Conservation (phyloP, 108 stramenopile species). For the Poteriospumella lacustris region DNA sequence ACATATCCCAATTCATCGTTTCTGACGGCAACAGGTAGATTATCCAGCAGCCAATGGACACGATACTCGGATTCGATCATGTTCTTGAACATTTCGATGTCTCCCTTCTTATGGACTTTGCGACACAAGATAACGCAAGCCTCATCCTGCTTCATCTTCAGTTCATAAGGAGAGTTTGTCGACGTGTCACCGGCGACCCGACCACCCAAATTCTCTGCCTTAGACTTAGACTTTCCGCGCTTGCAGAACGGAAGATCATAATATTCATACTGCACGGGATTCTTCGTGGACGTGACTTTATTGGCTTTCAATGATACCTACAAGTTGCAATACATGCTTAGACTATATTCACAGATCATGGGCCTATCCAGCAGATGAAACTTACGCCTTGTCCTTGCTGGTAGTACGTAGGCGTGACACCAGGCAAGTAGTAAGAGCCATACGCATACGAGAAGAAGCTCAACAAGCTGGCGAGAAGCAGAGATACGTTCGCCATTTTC, state of each 20-base stretch:
- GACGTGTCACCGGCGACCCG: background rate
- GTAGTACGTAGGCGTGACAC: background rate
- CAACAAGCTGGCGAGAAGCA: background rate
- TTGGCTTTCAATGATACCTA: constrained; percentile 24
- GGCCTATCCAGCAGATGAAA: background rate
- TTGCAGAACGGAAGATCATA: constrained; percentile 31
- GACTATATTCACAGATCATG: background rate
- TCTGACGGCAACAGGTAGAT: constrained; percentile 58
- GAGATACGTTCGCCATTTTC: too few species aligned
- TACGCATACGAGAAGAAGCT: background rate
- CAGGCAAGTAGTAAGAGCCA: background rate
- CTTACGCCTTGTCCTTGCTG: background rate
- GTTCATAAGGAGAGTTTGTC: constrained; percentile 10
- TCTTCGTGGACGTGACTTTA: constrained; percentile 26
- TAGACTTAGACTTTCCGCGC: background rate
- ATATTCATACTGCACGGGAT: constrained; percentile 24
- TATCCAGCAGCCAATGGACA: constrained; percentile 62
- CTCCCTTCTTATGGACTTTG: constrained; percentile 24
- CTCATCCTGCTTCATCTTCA: constrained; percentile 12
- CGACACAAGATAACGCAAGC: constrained; percentile 25
- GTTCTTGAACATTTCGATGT: constrained; percentile 56
- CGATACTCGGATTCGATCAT: constrained; percentile 90
- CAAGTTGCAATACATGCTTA: background rate
- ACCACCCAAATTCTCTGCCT: constrained; percentile 25
- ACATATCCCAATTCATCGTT: constrained; percentile 59